Evolutionary conservation across 495 filamentous ascomycete genomes (phyloP).

Genomic region (Hypoxylon perforatum): DNA sequence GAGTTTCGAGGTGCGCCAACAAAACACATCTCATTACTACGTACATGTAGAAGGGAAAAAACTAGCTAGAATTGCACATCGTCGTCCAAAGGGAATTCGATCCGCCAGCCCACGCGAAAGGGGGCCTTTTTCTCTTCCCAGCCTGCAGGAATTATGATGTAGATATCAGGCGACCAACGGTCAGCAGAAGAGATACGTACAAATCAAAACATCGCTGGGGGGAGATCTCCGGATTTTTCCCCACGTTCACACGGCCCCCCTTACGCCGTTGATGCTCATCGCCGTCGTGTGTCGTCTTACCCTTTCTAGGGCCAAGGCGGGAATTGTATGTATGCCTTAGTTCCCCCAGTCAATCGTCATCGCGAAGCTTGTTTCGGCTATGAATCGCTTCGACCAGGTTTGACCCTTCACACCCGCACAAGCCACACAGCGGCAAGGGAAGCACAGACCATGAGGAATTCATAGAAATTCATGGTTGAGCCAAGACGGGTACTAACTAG

Average conservation of each 20-base stretch:
- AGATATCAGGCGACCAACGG: constrained; percentile 20
- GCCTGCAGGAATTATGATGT: constrained; percentile 32
- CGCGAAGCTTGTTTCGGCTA: constrained; percentile 36
- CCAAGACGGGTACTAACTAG: constrained; percentile 45
- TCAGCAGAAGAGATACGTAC: constrained; percentile 27
- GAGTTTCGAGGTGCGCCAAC: constrained; percentile 31
- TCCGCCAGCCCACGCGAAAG: constrained; percentile 11
- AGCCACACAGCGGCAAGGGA: too few relatives aligned
- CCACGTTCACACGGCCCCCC: constrained; percentile 21
- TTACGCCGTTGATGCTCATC: constrained; percentile 26
- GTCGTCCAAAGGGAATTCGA: constrained; percentile 14
- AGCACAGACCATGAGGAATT: constrained; percentile 25
- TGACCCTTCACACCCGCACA: constrained; percentile 18
- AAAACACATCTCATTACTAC: constrained; percentile 10
- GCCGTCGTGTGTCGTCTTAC: constrained; percentile 44
- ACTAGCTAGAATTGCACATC: background rate
- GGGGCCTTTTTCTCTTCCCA: constrained; percentile 6
- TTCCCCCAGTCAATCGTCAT: constrained; percentile 26
- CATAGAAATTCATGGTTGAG: constrained; percentile 25
- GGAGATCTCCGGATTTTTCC: constrained; percentile 40
- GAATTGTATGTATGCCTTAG: too few relatives aligned
- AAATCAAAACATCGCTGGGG: constrained; percentile 21
- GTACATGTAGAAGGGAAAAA: background rate
- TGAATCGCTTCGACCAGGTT: constrained; percentile 10
- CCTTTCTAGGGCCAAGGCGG: constrained; percentile 27